These are phyloP conservation scores for Hanseniaspora lachancei DNA, from an alignment of 805 yeast genomes.

Conservation along the genomic window DNA sequence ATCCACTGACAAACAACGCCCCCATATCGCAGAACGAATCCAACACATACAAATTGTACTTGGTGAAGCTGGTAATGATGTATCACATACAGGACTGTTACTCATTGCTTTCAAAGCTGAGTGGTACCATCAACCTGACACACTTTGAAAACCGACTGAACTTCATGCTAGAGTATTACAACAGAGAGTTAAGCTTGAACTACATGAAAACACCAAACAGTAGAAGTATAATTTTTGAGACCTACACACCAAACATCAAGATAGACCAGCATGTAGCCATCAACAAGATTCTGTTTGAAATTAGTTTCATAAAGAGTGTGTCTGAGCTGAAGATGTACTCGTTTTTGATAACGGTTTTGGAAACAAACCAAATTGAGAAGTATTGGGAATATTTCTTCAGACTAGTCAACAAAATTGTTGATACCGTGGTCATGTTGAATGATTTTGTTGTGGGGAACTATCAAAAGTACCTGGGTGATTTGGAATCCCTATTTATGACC, in stretches of 20 bases:
- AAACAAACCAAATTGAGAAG: background rate
- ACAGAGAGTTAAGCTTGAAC: background rate
- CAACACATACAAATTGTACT: background rate
- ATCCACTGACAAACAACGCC: background rate
- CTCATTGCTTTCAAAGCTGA: background rate
- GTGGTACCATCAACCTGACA: background rate
- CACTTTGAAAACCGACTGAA: background rate
- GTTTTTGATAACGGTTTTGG: background rate
- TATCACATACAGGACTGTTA: background rate
- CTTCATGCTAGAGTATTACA: background rate
- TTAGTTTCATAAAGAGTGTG: background rate
- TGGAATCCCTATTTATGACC: background rate
- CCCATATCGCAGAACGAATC: too few relatives aligned
- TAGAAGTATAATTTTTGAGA: background rate
- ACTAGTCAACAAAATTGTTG: background rate
- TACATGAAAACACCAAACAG: background rate
- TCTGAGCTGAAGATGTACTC: background rate
- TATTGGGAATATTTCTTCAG: background rate
- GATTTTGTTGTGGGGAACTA: background rate
- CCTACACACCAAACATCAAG: background rate
- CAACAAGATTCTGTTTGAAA: slow-evolving; percentile 1
- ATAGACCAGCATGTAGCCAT: background rate
- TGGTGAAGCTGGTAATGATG: background rate
- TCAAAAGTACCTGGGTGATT: slow-evolving; percentile 1
- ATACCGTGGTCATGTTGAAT: background rate